These are phyloP conservation scores for Daucus carota DNA, from an alignment of 129 eudicot genomes.

Conservation along the genomic window DH1_v3.0 NC_030383.2:12867501-12868000, in stretches of 20 bases:
- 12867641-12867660: background rate
- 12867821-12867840: background rate
- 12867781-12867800: background rate
- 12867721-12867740: background rate
- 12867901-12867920: background rate
- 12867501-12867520: constrained; percentile 3
- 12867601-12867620: constrained; percentile 6
- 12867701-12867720: background rate
- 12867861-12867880: background rate
- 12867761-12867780: background rate
- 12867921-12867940: no score
- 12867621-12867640: background rate
- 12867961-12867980: no score
- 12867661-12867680: constrained; percentile 1
- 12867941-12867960: no score
- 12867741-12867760: background rate
- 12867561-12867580: constrained; percentile 10
- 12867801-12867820: background rate
- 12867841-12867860: no score
- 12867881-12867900: no score
- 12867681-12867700: background rate
- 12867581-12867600: background rate
- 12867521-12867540: constrained; percentile 3
- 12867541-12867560: background rate
- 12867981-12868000: no score